phyloP scores from a whole-genome alignment of 805 yeast genomes.

The Schwanniomyces vanrijiae region DNA sequence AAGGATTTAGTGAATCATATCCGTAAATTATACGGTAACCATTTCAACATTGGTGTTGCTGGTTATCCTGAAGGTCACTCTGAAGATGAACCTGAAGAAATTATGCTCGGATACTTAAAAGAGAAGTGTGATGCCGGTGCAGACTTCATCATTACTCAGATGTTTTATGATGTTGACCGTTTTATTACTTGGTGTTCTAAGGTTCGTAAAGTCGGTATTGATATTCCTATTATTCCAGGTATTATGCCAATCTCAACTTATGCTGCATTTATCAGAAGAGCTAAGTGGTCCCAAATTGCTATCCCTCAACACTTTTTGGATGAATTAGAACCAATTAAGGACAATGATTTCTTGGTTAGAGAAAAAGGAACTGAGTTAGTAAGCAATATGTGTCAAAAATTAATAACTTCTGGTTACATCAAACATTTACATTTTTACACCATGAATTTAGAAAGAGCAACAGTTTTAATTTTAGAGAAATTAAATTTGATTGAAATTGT shows the following conservation, averaged over 20 bases:
- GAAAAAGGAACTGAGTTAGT: slow-evolving; percentile 81
- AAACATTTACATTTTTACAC: slow-evolving; percentile 94
- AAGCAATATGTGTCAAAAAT: slow-evolving; percentile 75
- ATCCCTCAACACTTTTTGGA: slow-evolving; percentile 75
- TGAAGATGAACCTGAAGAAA: slow-evolving; percentile 62
- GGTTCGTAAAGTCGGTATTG: slow-evolving; percentile 70
- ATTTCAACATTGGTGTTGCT: slow-evolving; percentile 94
- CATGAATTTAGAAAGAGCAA: slow-evolving; percentile 92
- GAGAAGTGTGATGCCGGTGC: slow-evolving; percentile 95
- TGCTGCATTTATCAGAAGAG: slow-evolving; percentile 88
- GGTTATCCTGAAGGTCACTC: slow-evolving; percentile 98
- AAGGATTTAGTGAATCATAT: slow-evolving; percentile 82
- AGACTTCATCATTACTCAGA: slow-evolving; percentile 89
- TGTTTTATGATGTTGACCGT: slow-evolving; percentile 91
- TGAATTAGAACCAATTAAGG: slow-evolving; percentile 76
- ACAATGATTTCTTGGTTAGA: slow-evolving; percentile 87
- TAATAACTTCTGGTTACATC: slow-evolving; percentile 69
- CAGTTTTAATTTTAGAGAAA: slow-evolving; percentile 81
- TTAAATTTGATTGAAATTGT: slow-evolving; percentile 56
- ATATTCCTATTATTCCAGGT: slow-evolving; percentile 91
- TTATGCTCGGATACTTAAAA: slow-evolving; percentile 61
- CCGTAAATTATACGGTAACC: slow-evolving; percentile 73
- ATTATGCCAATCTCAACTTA: slow-evolving; percentile 98
- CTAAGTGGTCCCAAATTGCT: slow-evolving; percentile 86
- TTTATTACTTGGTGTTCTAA: slow-evolving; percentile 80